phyloP scores from a whole-genome alignment of 352 stramenopile genomes.

The Pythium coloratum region DNA sequence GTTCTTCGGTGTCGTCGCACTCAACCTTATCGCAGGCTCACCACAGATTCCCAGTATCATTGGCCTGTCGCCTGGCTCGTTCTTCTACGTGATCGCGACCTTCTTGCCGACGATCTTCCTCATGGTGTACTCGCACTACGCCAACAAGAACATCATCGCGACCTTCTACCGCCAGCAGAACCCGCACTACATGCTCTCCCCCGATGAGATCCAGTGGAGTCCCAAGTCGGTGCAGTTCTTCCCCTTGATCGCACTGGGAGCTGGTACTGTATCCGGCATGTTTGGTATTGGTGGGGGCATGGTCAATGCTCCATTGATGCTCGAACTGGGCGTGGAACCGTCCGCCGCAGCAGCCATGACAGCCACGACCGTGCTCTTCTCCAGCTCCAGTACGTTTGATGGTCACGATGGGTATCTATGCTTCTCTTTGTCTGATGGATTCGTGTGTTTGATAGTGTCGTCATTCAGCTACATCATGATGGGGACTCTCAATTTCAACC shows the following conservation, averaged over 20 bases:
- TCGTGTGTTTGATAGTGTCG: constrained; percentile 42
- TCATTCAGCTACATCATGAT: constrained; percentile 63
- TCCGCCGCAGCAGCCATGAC: constrained; percentile 88
- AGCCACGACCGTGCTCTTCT: constrained; percentile 73
- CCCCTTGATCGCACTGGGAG: constrained; percentile 85
- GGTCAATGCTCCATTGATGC: constrained; percentile 93
- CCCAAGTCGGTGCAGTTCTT: constrained; percentile 81
- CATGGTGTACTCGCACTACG: constrained; percentile 74
- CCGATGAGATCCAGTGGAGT: constrained; percentile 56
- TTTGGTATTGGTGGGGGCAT: constrained; percentile 96
- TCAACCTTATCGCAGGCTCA: constrained; percentile 94
- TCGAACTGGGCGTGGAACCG: constrained; percentile 91
- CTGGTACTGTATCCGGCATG: constrained; percentile 92
- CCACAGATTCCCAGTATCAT: constrained; percentile 85
- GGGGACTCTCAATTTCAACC: constrained; percentile 46
- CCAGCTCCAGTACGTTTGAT: constrained; percentile 52
- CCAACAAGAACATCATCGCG: constrained; percentile 47
- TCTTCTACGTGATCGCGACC: constrained; percentile 68
- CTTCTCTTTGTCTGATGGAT: background rate
- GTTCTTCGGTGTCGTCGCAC: constrained; percentile 87
- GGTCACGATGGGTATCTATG: background rate
- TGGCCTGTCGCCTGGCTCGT: constrained; percentile 83
- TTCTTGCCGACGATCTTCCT: constrained; percentile 65
- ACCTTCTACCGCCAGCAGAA: constrained; percentile 57
- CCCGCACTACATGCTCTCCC: constrained; percentile 46